Conservation (phyloP, 345 rosid genomes). For the Anastatica hierochuntica region DNA sequence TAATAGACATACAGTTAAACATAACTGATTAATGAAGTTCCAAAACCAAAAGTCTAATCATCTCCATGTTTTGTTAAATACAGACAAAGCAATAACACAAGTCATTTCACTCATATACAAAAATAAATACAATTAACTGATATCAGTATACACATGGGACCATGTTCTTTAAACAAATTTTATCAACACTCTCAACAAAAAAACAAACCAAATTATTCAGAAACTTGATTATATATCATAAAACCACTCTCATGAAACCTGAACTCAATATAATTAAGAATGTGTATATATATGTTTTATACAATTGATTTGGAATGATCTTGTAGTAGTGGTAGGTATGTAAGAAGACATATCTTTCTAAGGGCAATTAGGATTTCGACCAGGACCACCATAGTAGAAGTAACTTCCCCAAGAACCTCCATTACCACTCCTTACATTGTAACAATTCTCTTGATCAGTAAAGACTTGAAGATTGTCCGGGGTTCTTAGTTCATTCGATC, state of each 20-base stretch:
- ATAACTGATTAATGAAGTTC: conserved; percentile 4
- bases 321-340: too few species aligned
- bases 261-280: conserved; percentile 17
- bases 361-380: conserved; percentile 49
- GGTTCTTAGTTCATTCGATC: conserved; percentile 42
- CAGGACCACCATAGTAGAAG: conserved; percentile 73
- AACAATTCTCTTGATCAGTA: conserved; percentile 57
- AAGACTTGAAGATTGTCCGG: conserved; percentile 46
- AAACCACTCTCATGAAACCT: conserved; percentile 9
- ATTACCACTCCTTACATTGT: conserved; percentile 46
- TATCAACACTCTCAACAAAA: conserved; percentile 13
- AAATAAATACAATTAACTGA: conserved; percentile 10
- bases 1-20: too few species aligned
- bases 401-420: conserved; percentile 58
- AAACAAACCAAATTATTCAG: neutral
- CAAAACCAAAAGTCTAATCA: conserved; percentile 12
- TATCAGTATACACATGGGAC: conserved; percentile 24
- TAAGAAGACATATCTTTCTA: conserved; percentile 22
- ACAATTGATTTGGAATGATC: conserved; percentile 21
- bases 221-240: neutral
- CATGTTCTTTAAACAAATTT: conserved; percentile 19
- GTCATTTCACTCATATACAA: conserved; percentile 8
- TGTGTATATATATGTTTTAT: conserved; percentile 26
- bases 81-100: conserved; percentile 21
- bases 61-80: conserved; percentile 12